phyloP scores from a whole-genome alignment of 768 basidiomycete species.

The Lactarius hatsudake region DNA sequence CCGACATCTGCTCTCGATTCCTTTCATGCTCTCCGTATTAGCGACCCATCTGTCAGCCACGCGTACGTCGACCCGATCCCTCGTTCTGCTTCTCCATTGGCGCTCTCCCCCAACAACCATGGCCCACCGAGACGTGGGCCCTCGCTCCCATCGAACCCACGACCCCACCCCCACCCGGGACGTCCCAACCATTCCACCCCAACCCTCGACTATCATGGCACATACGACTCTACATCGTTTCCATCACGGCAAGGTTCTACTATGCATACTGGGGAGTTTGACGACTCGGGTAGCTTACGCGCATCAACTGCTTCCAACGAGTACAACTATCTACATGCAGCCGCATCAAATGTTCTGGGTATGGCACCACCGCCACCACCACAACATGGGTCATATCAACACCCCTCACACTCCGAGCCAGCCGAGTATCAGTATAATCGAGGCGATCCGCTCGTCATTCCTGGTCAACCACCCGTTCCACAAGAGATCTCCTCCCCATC shows the following conservation, averaged over 20 bases:
- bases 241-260: slow-evolving; percentile 2
- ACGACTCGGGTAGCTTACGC: not conserved
- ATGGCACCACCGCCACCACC: slow-evolving; percentile 67
- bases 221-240: slow-evolving; percentile 10
- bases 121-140: slow-evolving; percentile 28
- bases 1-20: slow-evolving; percentile 46
- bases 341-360: slow-evolving; percentile 78
- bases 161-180: slow-evolving; percentile 29
- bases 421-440: slow-evolving; percentile 20
- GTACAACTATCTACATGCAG: slow-evolving; percentile 63
- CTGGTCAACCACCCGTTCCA: slow-evolving; percentile 26
- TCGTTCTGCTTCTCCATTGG: slow-evolving; percentile 58
- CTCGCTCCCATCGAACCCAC: slow-evolving; percentile 36
- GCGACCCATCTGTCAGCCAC: slow-evolving; percentile 38
- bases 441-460: not conserved
- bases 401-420: slow-evolving; percentile 21
- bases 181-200: not conserved
- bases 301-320: slow-evolving; percentile 31
- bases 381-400: slow-evolving; percentile 13
- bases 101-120: slow-evolving; percentile 36
- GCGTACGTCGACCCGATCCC: slow-evolving; percentile 46
- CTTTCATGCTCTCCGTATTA: slow-evolving; percentile 54
- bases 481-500: slow-evolving; percentile 7
- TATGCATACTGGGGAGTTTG: slow-evolving; percentile 10
- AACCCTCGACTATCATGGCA: slow-evolving; percentile 11